These are phyloP conservation scores for Botrytis pseudocinerea DNA, from an alignment of 2,329 filamentous ascomycete genomes.

Conservation along the genomic window DNA sequence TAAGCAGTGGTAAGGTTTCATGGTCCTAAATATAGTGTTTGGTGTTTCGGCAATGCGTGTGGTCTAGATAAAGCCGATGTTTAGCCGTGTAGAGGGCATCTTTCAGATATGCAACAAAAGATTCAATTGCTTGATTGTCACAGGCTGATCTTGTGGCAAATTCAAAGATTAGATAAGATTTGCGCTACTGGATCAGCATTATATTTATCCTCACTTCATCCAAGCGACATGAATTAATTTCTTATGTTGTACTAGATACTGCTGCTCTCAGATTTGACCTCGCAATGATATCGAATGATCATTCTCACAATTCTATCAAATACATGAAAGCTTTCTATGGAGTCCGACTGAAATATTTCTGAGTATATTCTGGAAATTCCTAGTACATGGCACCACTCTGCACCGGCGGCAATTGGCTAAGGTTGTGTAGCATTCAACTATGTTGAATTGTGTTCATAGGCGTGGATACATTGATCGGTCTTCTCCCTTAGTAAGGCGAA, in stretches of 20 bases:
- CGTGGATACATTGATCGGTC: background rate
- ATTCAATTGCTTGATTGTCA: no score
- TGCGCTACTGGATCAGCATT: background rate
- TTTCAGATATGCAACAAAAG: no score
- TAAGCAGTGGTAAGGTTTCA: no score
- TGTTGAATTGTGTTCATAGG: no score
- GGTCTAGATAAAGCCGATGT: no score
- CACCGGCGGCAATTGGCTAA: no score
- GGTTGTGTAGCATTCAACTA: accelerated
- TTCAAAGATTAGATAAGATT: background rate
- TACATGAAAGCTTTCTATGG: no score
- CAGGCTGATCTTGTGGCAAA: no score
- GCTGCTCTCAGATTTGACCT: background rate
- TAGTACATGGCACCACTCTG: no score
- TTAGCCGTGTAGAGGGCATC: no score
- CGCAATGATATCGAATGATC: background rate
- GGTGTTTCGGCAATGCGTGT: background rate
- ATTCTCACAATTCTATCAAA: background rate
- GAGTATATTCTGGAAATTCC: accelerated
- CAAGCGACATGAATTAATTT: background rate
- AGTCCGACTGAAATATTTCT: background rate
- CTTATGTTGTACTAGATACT: accelerated
- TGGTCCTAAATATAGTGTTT: no score
- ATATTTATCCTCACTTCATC: background rate
- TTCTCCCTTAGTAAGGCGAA: background rate